Base-by-base conservation (phyloP, 495 filamentous ascomycete genomes). In the Xylaria intraflava region DNA sequence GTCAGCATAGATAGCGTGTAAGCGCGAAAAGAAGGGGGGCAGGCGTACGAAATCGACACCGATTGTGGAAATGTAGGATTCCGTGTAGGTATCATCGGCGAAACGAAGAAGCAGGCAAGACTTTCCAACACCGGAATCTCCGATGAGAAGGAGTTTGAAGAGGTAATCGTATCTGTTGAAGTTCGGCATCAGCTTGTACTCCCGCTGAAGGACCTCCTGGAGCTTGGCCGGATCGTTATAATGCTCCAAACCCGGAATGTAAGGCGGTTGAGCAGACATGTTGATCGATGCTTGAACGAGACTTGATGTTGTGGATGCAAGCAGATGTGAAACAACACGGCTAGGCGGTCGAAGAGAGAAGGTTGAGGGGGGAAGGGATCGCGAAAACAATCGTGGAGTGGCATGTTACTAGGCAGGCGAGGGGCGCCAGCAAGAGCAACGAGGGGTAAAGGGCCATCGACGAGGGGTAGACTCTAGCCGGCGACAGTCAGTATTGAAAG, bases 111-210 rank as follows among this genome's bases (percentile, higher is more conserved):
- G 81, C 76, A 97, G 72, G 74, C 94, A 97, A 65, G 94, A 97
- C 87, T 98, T 98, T 84, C 93, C 93, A 61, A 97, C 94, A 78
- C 93, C 93, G 65, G 93, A 97, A 71, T 98, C 93, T 74, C 93
- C 93, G 82, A 98, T 98, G 76, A 98, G 89, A 69, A 98, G 91
- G 53, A 98, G 90, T 83, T 98, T 98, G 83, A 98, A 98, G 64
- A 98, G 90, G 71, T 97, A 98, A 70, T 98, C 93, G 84, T 97
- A 98, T 95, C 93, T 96, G 70, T 59, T 49, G 23, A 40, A 29
- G 23, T 11, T 22, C n/a, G 33, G 41, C 39, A 41, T 56, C 53
- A 56, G 47, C n/a, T 49, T 45, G 20, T 12, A 27, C n/a, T 49
- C 54, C 11, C 51, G 30, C 31, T 46, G 31, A n/a, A 60, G 23